A percentile compares a stretch with the other conserved stretches of the same genome.
Conservation (phyloP, 1,139 yeast species). For the Scheffersomyces titani region DNA sequence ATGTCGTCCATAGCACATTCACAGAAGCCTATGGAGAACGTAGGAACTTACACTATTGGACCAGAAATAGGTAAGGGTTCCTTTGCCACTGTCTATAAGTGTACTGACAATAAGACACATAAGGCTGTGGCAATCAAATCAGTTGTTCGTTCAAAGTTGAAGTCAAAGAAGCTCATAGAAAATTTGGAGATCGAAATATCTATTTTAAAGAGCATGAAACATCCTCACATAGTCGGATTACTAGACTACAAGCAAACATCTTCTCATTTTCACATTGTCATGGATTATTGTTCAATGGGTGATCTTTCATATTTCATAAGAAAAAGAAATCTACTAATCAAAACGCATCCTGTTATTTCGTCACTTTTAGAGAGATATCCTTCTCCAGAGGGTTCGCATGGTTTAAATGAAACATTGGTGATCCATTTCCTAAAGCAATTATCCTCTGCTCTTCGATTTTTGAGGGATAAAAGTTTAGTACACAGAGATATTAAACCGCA, state of each 20-base stretch:
- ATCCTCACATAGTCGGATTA: slow-evolving; percentile 89
- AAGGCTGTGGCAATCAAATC: slow-evolving; percentile 84
- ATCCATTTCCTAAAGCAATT: slow-evolving; percentile 85
- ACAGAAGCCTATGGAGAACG: slow-evolving; percentile 11
- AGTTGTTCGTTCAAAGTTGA: slow-evolving; percentile 79
- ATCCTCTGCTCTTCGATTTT: slow-evolving; percentile 78
- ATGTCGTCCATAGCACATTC: not conserved
- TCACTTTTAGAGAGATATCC: slow-evolving; percentile 82
- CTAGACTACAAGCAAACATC: slow-evolving; percentile 80
- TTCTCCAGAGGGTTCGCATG: slow-evolving; percentile 73
- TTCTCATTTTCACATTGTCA: slow-evolving; percentile 83
- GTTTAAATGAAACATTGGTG: slow-evolving; percentile 76
- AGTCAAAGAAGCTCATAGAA: slow-evolving; percentile 81
- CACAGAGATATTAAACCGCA: slow-evolving; percentile 96
- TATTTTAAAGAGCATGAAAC: slow-evolving; percentile 81
- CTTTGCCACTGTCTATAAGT: slow-evolving; percentile 84
- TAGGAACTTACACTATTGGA: slow-evolving; percentile 56
- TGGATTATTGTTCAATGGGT: slow-evolving; percentile 97
- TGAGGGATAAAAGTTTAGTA: slow-evolving; percentile 80
- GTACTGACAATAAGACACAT: slow-evolving; percentile 44
- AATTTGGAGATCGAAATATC: slow-evolving; percentile 89
- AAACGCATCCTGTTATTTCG: slow-evolving; percentile 77
- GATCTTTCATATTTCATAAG: slow-evolving; percentile 87
- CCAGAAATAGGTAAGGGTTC: slow-evolving; percentile 92
- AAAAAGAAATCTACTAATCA: slow-evolving; percentile 68